Percentiles rank a stretch among this genome's conserved stretches.
Conservation (phyloP, 176 grass and related monocot species). For the Aegilops speltoides region DNA sequence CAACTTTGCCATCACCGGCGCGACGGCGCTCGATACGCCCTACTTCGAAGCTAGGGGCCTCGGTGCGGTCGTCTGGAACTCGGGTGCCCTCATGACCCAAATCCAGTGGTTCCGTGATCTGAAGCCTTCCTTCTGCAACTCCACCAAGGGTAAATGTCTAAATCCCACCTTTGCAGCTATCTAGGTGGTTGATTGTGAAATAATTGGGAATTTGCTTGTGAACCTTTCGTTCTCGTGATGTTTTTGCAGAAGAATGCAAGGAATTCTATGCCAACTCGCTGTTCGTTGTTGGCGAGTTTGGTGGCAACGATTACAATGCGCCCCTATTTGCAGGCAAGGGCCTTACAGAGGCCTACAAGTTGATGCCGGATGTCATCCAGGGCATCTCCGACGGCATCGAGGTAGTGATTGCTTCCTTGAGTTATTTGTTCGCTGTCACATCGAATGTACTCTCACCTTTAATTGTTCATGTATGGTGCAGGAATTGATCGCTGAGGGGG, state of each 20-base stretch:
- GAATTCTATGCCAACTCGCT: conserved; percentile 62
- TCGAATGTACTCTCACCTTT: not conserved
- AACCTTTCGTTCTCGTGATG: not conserved
- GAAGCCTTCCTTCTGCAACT: conserved; percentile 80
- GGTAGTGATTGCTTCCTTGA: conserved; percentile 36
- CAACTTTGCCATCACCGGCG: conserved; percentile 93
- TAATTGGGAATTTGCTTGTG: not conserved
- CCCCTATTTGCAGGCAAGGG: conserved; percentile 62
- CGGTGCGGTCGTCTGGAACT: conserved; percentile 67
- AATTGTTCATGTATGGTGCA: conserved; percentile 24
- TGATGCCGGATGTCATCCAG: conserved; percentile 79
- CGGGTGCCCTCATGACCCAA: conserved; percentile 71
- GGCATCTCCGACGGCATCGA: conserved; percentile 65
- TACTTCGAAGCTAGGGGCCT: conserved; percentile 72
- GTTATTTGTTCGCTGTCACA: not conserved
- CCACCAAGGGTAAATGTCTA: conserved; percentile 45
- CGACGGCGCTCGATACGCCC: conserved; percentile 74
- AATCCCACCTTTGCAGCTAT: conserved; percentile 11
- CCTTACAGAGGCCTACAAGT: conserved; percentile 52
- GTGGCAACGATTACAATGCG: conserved; percentile 87
- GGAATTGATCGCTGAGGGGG: conserved; percentile 85
- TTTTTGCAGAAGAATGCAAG: conserved; percentile 52
- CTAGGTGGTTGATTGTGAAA: not conserved
- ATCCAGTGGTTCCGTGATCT: conserved; percentile 89
- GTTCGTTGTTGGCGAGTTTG: conserved; percentile 81